Base-by-base conservation (phyloP, 1,139 yeast genomes). In the Blastobotrys niveus region DNA sequence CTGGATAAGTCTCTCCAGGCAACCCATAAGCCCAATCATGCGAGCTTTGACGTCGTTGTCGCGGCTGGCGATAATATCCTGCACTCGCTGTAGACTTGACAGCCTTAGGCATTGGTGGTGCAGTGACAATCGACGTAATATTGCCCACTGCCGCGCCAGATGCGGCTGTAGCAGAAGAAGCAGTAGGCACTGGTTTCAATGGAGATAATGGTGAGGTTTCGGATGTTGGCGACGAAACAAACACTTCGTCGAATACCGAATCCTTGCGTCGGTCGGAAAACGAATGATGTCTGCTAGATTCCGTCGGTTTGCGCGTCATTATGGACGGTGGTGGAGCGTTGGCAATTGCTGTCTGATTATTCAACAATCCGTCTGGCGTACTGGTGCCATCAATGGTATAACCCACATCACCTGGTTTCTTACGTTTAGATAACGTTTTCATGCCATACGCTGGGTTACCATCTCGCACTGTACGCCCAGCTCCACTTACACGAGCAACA, bases 41-140 rank as follows among this genome's bases (percentile, higher is more conserved):
- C 14, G 60, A 55, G 39, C 55, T 51, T 18, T 50, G 53, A 3
- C 61, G 49, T 22, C 58, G 45, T 20, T 41, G 44, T 9, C 62
- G 49, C 0, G 63, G 63, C 33, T 55, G 52, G n/a, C 63, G 49
- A 41, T 58, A 59, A 42, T 55, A 59, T 4, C 53, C 57, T 0
- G 47, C 45, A n/a, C n/a, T n/a, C n/a, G n/a, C n/a, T n/a, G n/a
- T n/a, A n/a, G n/a, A n/a, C n/a, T n/a, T n/a, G n/a, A n/a, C n/a
- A n/a, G n/a, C n/a, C n/a, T n/a, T n/a, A n/a, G n/a, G n/a, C n/a
- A n/a, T n/a, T n/a, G n/a, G n/a, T n/a, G n/a, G n/a, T n/a, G n/a
- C n/a, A n/a, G n/a, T n/a, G n/a, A n/a, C n/a, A n/a, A n/a, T 15
- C 18, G 27, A 8, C 12, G 12, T 24, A 8, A 24, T 12, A 8